A percentile compares a stretch with the other conserved stretches of the same genome.
These are phyloP conservation scores for Naganishia friedmannii DNA, from an alignment of 768 basidiomycete species.

Conservation along the genomic window DNA sequence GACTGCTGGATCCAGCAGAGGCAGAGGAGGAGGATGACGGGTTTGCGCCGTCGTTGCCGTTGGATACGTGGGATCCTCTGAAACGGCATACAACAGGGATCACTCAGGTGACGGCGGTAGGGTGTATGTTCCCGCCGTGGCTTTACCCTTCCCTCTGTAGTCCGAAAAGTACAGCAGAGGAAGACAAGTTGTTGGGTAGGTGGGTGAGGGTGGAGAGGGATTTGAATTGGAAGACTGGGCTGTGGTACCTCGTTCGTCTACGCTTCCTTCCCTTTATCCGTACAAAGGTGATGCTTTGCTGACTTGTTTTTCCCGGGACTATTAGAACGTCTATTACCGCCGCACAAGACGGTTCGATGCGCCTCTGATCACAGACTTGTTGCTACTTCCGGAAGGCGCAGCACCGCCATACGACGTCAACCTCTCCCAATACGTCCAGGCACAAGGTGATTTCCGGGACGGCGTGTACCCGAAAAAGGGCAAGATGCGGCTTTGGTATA, in stretches of 20 bases:
- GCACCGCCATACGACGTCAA: constrained; percentile 54
- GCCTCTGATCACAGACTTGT: constrained; percentile 71
- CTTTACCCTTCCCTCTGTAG: constrained; percentile 62
- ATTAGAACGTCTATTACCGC: constrained; percentile 78
- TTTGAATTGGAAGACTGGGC: constrained; percentile 64
- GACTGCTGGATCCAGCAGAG: constrained; percentile 39
- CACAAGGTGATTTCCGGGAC: constrained; percentile 62
- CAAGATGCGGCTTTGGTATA: constrained; percentile 76
- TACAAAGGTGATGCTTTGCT: no score
- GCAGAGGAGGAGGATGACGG: constrained; percentile 58
- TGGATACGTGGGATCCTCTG: constrained; percentile 72
- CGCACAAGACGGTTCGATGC: constrained; percentile 79
- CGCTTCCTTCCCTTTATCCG: neutral
- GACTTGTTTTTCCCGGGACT: no score
- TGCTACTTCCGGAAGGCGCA: constrained; percentile 62
- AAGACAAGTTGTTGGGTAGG: constrained; percentile 65
- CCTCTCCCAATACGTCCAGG: constrained; percentile 65
- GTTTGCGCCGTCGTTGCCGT: constrained; percentile 66
- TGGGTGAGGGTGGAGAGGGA: constrained; percentile 88
- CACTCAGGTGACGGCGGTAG: constrained; percentile 71
- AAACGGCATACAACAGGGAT: constrained; percentile 77
- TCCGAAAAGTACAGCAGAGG: constrained; percentile 66
- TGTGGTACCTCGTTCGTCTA: constrained; percentile 63
- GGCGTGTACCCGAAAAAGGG: constrained; percentile 60
- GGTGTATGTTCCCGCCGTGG: constrained; percentile 64